Base-by-base conservation (phyloP, 441 rosid genomes). In the Euphorbia corollata region DNA sequence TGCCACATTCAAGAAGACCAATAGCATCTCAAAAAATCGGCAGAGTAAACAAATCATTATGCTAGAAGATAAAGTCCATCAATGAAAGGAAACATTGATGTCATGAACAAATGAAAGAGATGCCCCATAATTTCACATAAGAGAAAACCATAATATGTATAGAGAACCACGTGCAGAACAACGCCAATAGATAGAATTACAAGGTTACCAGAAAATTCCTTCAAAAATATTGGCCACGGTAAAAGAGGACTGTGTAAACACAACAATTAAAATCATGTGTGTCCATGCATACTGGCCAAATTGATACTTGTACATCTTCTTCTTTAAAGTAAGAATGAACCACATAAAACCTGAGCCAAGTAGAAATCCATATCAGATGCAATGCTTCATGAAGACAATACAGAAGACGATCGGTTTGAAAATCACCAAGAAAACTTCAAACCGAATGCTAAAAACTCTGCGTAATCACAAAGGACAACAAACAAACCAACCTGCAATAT, bases 301-400 rank as follows among this genome's bases (percentile, higher is more conserved):
- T 74, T 91, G 98, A 85, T 91, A 91, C 83, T 91, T 89, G 80
- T 91, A 91, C 96, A 87, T 85, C 84, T 91, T 91, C 89, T 87
- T 91, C 84, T 91, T 89, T 67, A 91, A 66, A 2, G 98, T 82
- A 60, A 89, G 81, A 65, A 91, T 91, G 80, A 91, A 91, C 98
- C 96, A 91, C 74, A 91, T 78, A 77, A 89, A 91, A 69, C 98
- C 98, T 91, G 79, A 59, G 62, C 19, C 72, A 61, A 71, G 30
- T 18, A 60, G 62, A 63, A 56, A 41, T 30, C 41, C 65, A 19
- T 64, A 61, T 19, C 69, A 41, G 18, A 58, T 69, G 50, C 23
- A 64, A 60, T 60, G 2, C 61, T 45, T 19, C 23, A 59, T 36
- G 30, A 48, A 47, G 2, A 24, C 30, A 36, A 4, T 12, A n/a